A percentile compares a stretch with the other conserved stretches of the same genome.
Conservation (phyloP, 129 eudicot genomes). For the Centrapalus pauciflorus region DNA sequence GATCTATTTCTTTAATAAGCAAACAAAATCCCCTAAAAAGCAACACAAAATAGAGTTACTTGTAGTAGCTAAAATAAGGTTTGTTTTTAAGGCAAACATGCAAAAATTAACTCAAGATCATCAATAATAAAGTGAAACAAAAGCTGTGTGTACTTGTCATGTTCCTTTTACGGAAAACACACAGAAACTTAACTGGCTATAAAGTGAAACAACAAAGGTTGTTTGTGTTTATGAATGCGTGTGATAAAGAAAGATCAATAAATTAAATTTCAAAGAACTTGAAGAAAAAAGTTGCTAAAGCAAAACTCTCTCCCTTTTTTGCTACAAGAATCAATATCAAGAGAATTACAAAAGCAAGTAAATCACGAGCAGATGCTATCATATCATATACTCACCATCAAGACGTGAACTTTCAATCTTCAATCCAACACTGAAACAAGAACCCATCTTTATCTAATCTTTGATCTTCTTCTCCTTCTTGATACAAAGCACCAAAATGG, state of each 20-base stretch:
- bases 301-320: background rate
- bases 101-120: background rate
- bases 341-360: background rate
- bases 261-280: background rate
- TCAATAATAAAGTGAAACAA: background rate
- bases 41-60: background rate
- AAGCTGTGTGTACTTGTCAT: background rate
- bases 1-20: background rate
- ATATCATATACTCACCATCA: slow-evolving; percentile 27
- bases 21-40: too few species aligned
- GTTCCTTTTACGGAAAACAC: background rate
- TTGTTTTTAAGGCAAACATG: background rate
- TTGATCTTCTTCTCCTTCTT: background rate
- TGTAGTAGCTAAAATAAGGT: background rate
- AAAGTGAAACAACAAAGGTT: background rate
- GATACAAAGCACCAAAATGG: background rate
- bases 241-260: background rate
- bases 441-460: slow-evolving; percentile 31
- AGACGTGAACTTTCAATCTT: slow-evolving; percentile 44
- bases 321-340: background rate
- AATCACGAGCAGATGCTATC: background rate
- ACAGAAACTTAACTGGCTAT: background rate
- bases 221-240: background rate
- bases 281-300: background rate
- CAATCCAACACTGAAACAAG: slow-evolving; percentile 45